These are phyloP conservation scores for Pestalotiopsis fici DNA, from an alignment of 2,329 filamentous ascomycete genomes.

Conservation along the genomic window DNA sequence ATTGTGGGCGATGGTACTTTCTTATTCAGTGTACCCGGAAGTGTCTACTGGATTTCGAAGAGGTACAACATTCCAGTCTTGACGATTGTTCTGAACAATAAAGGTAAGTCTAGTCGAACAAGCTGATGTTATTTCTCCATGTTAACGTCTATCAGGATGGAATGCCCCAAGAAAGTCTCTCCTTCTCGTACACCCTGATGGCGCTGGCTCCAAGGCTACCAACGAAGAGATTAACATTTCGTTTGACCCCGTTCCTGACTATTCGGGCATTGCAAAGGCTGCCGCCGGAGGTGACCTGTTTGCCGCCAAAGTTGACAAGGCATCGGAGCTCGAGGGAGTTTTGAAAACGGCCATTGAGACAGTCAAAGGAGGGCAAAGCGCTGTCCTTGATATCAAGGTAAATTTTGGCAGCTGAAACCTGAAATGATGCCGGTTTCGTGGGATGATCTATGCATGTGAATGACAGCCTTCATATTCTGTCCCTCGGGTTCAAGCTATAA, in stretches of 20 bases:
- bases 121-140: background rate
- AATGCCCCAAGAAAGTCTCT: constrained; percentile 60
- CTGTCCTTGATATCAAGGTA: constrained; percentile 57
- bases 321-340: constrained; percentile 45
- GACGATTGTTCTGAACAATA: constrained; percentile 59
- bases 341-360: constrained; percentile 51
- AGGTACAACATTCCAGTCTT: constrained; percentile 56
- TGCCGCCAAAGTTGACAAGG: constrained; percentile 47
- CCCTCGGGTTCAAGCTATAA: too few species aligned
- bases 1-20: constrained; percentile 60
- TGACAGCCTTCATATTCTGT: too few species aligned
- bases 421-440: background rate
- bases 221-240: constrained; percentile 66
- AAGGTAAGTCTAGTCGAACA: constrained; percentile 35
- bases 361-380: constrained; percentile 50
- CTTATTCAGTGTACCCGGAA: constrained; percentile 55
- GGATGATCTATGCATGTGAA: too few species aligned
- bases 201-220: constrained; percentile 52
- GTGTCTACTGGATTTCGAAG: constrained; percentile 57
- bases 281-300: constrained; percentile 56
- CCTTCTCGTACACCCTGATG: constrained; percentile 59
- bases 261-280: constrained; percentile 61
- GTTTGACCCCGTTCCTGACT: constrained; percentile 59
- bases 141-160: constrained; percentile 43
- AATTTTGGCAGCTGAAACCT: constrained; percentile 38